Base-by-base conservation (phyloP, 805 yeast species). In the Blastobotrys attinorum region DNA sequence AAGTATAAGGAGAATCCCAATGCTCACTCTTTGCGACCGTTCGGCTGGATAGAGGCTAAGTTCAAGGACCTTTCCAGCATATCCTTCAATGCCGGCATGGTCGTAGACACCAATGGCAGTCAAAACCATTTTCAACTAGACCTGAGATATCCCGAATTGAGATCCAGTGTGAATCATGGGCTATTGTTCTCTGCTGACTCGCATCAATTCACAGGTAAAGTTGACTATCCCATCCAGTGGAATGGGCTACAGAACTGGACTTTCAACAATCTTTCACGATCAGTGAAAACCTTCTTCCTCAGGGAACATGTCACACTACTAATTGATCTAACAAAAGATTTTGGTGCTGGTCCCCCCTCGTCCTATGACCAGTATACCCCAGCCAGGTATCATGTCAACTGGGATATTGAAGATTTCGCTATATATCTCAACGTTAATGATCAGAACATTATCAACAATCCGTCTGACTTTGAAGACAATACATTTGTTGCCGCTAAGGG, bases 91-190 rank as follows among this genome's bases (percentile, higher is more conserved):
- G 63, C 73, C 1, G 76, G 83, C 0, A 69, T 76, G 48, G 63
- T 77, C 5, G 76, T 92, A 0, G 64, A 74, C 0, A 62, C 62
- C 2, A 55, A 65, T 1, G 83, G 96, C 0, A 81, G 73, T 69
- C 66, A 67, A 16, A 80, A 78, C 51, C 59, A 53, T 2, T 49
- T 82, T 1, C 58, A 63, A 1, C 58, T 77, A 1, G 65, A 66
- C 16, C 60, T 90, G 23, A 58, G 60, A 0, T 64, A 68, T 15
- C 77, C 83, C 1, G 94, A 83, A 52, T 60, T 87, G 2, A 65
- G 89, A 37, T 70, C 97, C 0, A 83, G 95, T 45, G 89, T 92
- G 1, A 92, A 90, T 52, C 98, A 92, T 59, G 95, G 86, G 52
- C 66, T 87, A 8, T 61, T 88, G 16, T 74, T 84, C 50, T 68